These are phyloP conservation scores for Cymbopogon flexuosus DNA, from an alignment of 202 grass and related monocot genomes.

Conservation along the genomic window DNA sequence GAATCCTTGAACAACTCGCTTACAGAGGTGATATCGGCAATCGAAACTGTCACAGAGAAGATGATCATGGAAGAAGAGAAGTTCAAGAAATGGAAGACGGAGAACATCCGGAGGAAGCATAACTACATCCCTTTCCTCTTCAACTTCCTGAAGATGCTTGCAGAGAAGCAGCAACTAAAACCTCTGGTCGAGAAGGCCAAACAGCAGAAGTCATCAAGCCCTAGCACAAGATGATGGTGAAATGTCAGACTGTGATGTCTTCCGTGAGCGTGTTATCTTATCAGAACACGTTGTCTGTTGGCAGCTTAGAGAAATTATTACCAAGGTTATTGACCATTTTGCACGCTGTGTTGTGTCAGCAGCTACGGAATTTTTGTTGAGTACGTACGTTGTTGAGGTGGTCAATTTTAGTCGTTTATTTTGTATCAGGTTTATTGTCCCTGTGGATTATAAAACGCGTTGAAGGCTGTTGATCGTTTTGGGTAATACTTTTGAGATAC, in stretches of 20 bases:
- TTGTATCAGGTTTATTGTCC: not conserved
- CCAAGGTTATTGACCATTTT: constrained; percentile 32
- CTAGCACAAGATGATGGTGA: constrained; percentile 38
- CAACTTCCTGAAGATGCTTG: constrained; percentile 90
- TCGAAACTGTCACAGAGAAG: constrained; percentile 63
- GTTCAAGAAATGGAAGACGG: constrained; percentile 93
- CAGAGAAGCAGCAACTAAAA: constrained; percentile 88
- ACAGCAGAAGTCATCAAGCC: constrained; percentile 57
- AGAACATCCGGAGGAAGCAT: constrained; percentile 94
- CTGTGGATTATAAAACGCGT: not conserved
- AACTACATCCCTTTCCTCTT: constrained; percentile 98
- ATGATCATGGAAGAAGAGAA: constrained; percentile 93
- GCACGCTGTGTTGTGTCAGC: constrained; percentile 8
- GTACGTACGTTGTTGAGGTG: not conserved
- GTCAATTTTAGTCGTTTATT: constrained; percentile 23
- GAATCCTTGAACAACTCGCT: constrained; percentile 50
- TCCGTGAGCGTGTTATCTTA: constrained; percentile 9
- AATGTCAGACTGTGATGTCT: not conserved
- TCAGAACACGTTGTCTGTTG: constrained; percentile 23
- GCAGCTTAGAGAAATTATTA: constrained; percentile 27
- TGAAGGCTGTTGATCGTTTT: not conserved
- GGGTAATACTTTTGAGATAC: not conserved
- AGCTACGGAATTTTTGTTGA: not conserved
- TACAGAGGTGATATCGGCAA: constrained; percentile 50
- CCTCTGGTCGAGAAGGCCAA: constrained; percentile 79